Base-by-base conservation (phyloP, 73 alveolate species). In the Stentor coeruleus region DNA sequence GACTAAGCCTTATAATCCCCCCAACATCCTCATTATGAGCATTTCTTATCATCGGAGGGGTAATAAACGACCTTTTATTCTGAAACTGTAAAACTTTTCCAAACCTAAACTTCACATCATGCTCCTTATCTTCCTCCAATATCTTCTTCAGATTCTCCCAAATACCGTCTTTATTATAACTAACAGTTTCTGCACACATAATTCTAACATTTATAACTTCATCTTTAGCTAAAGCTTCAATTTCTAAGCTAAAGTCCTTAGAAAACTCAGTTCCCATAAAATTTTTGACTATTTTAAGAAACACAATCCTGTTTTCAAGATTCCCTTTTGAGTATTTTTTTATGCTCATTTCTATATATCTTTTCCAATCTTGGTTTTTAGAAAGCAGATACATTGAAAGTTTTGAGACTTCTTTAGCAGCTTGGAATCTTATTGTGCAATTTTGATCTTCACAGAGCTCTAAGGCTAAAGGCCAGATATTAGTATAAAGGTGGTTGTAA, bases 171-270 rank as follows among this genome's bases (percentile, higher is more conserved):
- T 20, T 49, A 49, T 20, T 11, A 20, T 11, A 49, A 20, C 20
- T 49, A 49, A 49, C 66, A 49, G 66, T 20, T 11, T 49, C 66
- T 11, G 66, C 66, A 49, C 66, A 49, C 66, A 49, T 49, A 49
- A 49, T 49, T 49, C 66, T 49, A 49, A 49, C 66, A 49, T 49
- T 49, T 49, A 11, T 49, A 6, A 49, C 66, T 11, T 49, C 66
- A 49, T 49, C 66, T 49, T 49, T 49, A 6, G 66, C 66, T 49
- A 49, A 49, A 49, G 28, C 20, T 11, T 11, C 66, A 49, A 49
- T 20, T 49, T 49, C 28, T 11, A 11, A 6, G 6, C 6, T 11
- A 49, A 49, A 49, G 66, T 49, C 66, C 6, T 20, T 20, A 49
- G 66, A 6, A 20, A 49, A 49, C 20, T 49, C 66, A 49, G 66